Evolutionary conservation across 306 rosid genomes (phyloP), one percentile per base, ranked within the genome.

Genomic region (Styphnolobium japonicum): DNA sequence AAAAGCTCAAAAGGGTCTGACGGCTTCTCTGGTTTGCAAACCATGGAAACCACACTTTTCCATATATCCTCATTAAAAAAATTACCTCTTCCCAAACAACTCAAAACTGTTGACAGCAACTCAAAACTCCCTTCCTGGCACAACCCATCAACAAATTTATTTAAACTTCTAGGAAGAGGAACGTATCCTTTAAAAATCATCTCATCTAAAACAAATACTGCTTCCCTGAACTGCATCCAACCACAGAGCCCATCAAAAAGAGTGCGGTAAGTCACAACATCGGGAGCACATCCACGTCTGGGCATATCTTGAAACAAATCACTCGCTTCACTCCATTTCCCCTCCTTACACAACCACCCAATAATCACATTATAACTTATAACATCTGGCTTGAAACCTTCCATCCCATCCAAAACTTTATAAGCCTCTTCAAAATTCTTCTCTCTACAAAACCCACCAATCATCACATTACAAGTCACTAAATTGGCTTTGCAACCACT

Each of bases 231-330:
- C 79, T 82, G 90, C 75, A 51, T 79, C 58, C 79, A 84, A 36
- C 31, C 57, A 66, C 89, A 85, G 36, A 94, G 84, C 66, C 96
- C 94, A 56, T 82, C 87, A 68, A 92, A 92, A 31, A 94, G 77
- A 0, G 76, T 88, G 43, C 98, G 86, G 63, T 90, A 89, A 0
- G 94, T 76, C 39, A 90, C 86, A 3, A 87, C 83, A 77, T 90
- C 92, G 0, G 92, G 92, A 62, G 63, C 27, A 75, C 88, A 89
- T 21, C 78, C 69, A 1, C 89, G 84, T 37, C 92, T 71, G 0
- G 92, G 96, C 91, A 94, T 87, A 71, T 92, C 98, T 68, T 84
- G 90, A 72, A 94, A 83, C 78, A 94, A 76, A 58, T 87, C 92
- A 78, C 43, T 80, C 19, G 96, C 98, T 67, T 94, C 91, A 53